A percentile compares a stretch with the other conserved stretches of the same genome.
phyloP scores from a whole-genome alignment of 768 basidiomycete species.

The Xerocomus potaroensis region DNA sequence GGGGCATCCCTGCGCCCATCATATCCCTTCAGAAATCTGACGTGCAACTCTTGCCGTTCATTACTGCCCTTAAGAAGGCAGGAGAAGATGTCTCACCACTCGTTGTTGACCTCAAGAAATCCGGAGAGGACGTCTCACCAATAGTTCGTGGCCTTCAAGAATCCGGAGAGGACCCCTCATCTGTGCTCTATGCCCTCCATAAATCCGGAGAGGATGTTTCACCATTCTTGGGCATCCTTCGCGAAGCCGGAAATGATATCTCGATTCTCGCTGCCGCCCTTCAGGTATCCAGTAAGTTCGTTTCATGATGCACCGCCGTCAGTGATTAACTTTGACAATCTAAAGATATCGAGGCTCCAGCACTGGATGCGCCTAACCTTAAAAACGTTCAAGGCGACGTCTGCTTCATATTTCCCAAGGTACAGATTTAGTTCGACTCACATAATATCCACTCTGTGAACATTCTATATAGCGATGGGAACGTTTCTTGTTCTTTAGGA shows the following conservation, averaged over 20 bases:
- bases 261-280: too few relatives aligned
- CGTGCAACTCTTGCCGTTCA: too few relatives aligned
- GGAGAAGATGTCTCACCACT: neutral
- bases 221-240: neutral
- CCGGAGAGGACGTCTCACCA: too few relatives aligned
- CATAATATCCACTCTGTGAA: neutral
- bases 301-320: neutral
- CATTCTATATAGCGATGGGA: neutral
- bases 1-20: neutral
- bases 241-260: too few relatives aligned
- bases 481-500: neutral
- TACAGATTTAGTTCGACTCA: neutral
- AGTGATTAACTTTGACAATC: neutral
- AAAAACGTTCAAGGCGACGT: neutral
- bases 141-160: too few relatives aligned
- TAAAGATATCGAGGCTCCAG: neutral
- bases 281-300: neutral
- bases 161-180: too few relatives aligned
- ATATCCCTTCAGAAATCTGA: neutral
- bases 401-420: neutral
- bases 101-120: too few relatives aligned
- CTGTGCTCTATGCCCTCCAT: too few relatives aligned
- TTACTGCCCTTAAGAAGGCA: too few relatives aligned
- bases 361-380: neutral
- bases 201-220: too few relatives aligned